Base-by-base conservation (phyloP, 306 rosid genomes). In the Quercus bicolor region DNA sequence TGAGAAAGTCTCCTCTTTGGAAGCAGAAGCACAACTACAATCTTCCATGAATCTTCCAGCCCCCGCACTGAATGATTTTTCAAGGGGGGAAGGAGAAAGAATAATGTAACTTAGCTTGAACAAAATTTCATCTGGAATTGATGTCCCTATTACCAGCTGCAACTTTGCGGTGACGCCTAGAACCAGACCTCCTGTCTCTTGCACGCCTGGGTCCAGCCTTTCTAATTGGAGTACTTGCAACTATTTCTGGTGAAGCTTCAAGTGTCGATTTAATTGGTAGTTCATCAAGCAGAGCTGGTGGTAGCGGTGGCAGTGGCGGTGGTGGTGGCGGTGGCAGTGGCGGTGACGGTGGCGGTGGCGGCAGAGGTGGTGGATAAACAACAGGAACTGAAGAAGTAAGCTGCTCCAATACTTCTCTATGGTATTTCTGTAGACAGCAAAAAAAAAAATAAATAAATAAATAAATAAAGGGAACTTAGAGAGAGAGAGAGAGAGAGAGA, bases 141-240 rank as follows among this genome's bases (percentile, higher is more conserved):
- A 56, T 53, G 54, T 85, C 93, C 64, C 80, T 89, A 75, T 57
- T 56, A 68, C 92, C 96, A 2, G 88, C 72, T 23, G 68, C 83
- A 64, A 91, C 87, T 89, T 90, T 94, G 14, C 94, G 92, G 90
- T 91, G 94, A 43, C 87, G 92, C 79, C 87, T 86, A 48, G 92
- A 84, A 73, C 91, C 71, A 4, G 88, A 53, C 82, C 90, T 87
- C 81, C 85, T 82, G 33, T 89, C 97, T 87, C 92, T 90, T 74
- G 87, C 84, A 1, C 88, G 93, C 76, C 91, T 86, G 31, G 84
- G 81, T 20, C 86, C 80, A 56, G 78, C 85, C 84, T 75, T 89
- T 81, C 88, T 87, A 45, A 28, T 40, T 3, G 84, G 90, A 74
- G 79, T 71, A 54, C 64, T 75, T 55, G 62, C 78, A 33, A 43